phyloP scores from a whole-genome alignment of 2,329 filamentous ascomycete genomes.

The Xylaria sp. region DNA sequence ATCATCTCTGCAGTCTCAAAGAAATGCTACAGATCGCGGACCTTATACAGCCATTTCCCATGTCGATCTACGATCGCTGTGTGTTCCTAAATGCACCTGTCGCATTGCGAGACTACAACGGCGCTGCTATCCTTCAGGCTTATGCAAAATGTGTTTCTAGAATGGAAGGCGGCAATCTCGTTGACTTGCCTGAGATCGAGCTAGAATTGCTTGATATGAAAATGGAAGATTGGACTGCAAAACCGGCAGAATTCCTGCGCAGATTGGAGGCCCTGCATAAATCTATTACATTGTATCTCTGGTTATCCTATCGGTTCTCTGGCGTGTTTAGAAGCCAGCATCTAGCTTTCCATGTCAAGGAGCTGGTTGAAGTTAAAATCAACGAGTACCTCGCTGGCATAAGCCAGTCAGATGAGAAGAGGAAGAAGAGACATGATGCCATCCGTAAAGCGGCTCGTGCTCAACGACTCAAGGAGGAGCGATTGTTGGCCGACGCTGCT shows the following conservation, averaged over 20 bases:
- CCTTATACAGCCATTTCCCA: constrained; percentile 75
- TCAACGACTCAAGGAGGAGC: constrained; percentile 37
- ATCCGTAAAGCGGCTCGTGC: constrained; percentile 43
- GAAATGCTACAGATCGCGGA: constrained; percentile 76
- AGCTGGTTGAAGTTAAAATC: constrained; percentile 80
- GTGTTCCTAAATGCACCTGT: constrained; percentile 79
- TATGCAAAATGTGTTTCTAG: constrained; percentile 77
- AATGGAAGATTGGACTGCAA: constrained; percentile 51
- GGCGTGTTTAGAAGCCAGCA: constrained; percentile 81
- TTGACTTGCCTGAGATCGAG: constrained; percentile 76
- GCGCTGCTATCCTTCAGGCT: constrained; percentile 65
- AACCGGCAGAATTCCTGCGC: constrained; percentile 68
- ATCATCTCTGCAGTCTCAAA: constrained; percentile 74
- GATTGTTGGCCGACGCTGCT: constrained; percentile 41
- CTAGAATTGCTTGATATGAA: constrained; percentile 80
- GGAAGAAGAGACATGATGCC: constrained; percentile 47
- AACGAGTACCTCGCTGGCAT: constrained; percentile 70
- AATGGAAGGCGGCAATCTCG: constrained; percentile 72
- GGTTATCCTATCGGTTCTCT: constrained; percentile 90
- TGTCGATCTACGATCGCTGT: constrained; percentile 80
- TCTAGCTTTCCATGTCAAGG: constrained; percentile 83
- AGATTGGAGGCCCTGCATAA: constrained; percentile 83
- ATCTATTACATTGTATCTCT: constrained; percentile 85
- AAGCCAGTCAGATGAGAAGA: constrained; percentile 56
- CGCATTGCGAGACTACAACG: constrained; percentile 61